phyloP scores from a whole-genome alignment of 768 basidiomycete species.

The Pulveroboletus sp. region DNA sequence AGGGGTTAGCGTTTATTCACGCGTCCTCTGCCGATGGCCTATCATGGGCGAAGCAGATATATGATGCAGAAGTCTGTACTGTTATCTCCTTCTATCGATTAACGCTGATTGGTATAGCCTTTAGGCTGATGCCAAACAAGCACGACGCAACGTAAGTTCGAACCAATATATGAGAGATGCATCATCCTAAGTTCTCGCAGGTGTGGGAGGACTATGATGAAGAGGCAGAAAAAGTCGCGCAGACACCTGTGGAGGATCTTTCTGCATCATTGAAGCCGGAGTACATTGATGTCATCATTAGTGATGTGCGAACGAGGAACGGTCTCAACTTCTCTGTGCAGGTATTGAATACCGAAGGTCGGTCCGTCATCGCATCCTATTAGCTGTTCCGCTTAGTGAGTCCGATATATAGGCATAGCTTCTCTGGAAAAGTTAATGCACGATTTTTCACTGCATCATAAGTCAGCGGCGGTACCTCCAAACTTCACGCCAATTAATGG shows the following conservation, averaged over 20 bases:
- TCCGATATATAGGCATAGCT: conserved; percentile 62
- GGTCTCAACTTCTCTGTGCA: conserved; percentile 91
- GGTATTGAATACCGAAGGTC: conserved; percentile 86
- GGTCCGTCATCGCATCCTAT: conserved; percentile 9
- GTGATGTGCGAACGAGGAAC: conserved; percentile 70
- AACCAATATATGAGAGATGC: not conserved
- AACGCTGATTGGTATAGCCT: conserved; percentile 4
- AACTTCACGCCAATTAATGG: conserved; percentile 78
- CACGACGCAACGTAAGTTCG: conserved; percentile 66
- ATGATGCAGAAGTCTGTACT: conserved; percentile 69
- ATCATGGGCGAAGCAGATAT: conserved; percentile 73
- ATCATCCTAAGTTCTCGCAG: conserved; percentile 35
- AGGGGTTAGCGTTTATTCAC: conserved; percentile 87
- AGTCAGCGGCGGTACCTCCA: conserved; percentile 54
- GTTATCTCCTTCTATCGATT: conserved; percentile 1
- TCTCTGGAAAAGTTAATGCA: conserved; percentile 91
- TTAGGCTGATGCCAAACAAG: conserved; percentile 77
- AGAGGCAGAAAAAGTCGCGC: conserved; percentile 54
- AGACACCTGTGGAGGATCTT: conserved; percentile 42
- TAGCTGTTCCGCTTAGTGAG: not conserved
- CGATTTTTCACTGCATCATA: conserved; percentile 87
- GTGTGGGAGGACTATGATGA: conserved; percentile 86
- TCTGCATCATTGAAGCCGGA: conserved; percentile 65
- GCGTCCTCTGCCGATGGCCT: conserved; percentile 81
- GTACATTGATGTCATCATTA: conserved; percentile 90